Evolutionary conservation across 2,329 filamentous ascomycete species (phyloP), one percentile per base, ranked within the genome.

Genomic region (Ophiostoma tasmaniense): DNA sequence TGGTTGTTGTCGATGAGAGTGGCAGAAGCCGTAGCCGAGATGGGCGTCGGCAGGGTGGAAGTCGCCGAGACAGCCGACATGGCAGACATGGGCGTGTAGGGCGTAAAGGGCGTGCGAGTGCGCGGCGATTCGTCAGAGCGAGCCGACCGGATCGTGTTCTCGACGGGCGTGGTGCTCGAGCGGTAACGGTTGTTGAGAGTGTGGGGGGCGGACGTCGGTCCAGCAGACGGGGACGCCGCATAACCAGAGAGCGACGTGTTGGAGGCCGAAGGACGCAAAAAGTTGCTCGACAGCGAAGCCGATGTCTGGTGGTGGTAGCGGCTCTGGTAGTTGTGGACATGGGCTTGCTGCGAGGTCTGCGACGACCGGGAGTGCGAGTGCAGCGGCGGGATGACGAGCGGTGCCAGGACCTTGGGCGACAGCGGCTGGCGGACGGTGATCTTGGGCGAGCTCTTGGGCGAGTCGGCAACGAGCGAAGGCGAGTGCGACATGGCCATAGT

Each of bases 401-500:
- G 86, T 0, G 85, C 76, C 7, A 88, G 79, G 64, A 79, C 80
- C 75, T 81, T 86, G 22, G 85, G 84, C 13, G 84, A 86, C 50
- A 81, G 76, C n/a, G 80, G 81, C 68, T 77, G 78, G 59, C 66
- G 68, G 22, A 30, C 22, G 13, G 66, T 13, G n/a, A n/a, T 64
- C 39, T 25, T 7, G n/a, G 64, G 64, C 37, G 64, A 66, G 0
- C 39, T 64, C 39, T 25, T 7, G n/a, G 64, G 64, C 37, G 64
- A 66, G 0, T 52, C 50, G 7, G 52, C 25, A 55, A 35, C 10
- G 65, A 20, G 59, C 59, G 59, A 62, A 7, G 59, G 59, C 59
- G 59, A 35, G 30, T 62, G 42, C 20, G 42, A 45, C 42, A 45
- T 45, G 17, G 42, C n/a, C 50, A 25, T 55, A 10, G 50, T 11